Evolutionary conservation across 1,284 basidiomycete genomes (phyloP).

Genomic region (Tylopilus orsonianus): DNA sequence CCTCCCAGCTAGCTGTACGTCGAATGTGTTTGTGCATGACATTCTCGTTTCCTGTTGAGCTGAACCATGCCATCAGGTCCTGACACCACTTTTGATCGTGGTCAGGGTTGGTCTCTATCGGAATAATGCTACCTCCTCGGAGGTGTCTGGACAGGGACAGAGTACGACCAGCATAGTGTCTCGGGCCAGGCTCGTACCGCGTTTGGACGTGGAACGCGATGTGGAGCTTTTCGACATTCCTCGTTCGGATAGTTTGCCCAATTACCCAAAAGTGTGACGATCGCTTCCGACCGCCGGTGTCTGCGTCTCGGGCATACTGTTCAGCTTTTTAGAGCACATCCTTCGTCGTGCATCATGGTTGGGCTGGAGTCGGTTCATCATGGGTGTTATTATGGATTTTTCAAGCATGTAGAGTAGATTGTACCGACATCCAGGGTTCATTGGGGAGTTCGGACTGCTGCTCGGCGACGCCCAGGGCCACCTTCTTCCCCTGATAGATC

Average conservation of each 20-base stretch:
- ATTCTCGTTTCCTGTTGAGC: not conserved
- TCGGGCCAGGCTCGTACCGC: not conserved
- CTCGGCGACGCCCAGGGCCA: too few relatives aligned
- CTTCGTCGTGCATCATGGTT: too few relatives aligned
- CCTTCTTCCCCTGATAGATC: too few relatives aligned
- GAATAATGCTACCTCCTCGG: not conserved
- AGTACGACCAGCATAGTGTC: not conserved
- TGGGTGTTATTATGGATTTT: too few relatives aligned
- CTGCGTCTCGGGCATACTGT: too few relatives aligned
- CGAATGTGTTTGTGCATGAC: not conserved
- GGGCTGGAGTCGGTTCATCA: too few relatives aligned
- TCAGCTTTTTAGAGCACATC: too few relatives aligned
- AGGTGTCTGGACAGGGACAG: not conserved
- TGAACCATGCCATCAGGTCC: slow-evolving; percentile 4
- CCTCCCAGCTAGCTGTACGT: slow-evolving; percentile 19
- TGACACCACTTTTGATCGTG: slow-evolving; percentile 20
- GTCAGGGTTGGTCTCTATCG: slow-evolving; percentile 16
- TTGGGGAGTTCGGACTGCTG: too few relatives aligned
- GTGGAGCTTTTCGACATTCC: slow-evolving; percentile 3
- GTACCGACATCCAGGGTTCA: too few relatives aligned
- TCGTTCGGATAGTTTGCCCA: not conserved
- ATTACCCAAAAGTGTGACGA: slow-evolving; percentile 5
- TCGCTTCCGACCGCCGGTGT: too few relatives aligned
- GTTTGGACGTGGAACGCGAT: not conserved
- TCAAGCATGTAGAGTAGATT: too few relatives aligned